Percentiles rank a stretch among this genome's conserved stretches.
phyloP scores from a whole-genome alignment of 2,329 filamentous ascomycete species.

The Aspergillus sp. region DNA sequence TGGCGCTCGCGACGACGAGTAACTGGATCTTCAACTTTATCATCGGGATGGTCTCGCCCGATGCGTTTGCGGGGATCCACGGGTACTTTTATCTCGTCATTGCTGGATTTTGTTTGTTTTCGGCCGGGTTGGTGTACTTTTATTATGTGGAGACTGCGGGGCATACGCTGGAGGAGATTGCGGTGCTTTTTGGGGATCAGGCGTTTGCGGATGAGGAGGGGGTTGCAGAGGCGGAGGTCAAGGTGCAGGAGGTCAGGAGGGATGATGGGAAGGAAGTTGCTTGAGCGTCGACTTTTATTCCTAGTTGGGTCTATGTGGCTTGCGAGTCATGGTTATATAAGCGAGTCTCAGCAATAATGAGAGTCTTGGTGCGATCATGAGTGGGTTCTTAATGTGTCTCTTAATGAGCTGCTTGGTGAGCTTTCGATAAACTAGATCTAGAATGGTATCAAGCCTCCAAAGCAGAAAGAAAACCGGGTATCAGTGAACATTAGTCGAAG shows the following conservation, averaged over 20 bases:
- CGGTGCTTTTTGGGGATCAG: constrained; percentile 46
- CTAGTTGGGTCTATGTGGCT: no score
- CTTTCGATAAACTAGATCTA: no score
- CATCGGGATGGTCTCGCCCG: constrained; percentile 46
- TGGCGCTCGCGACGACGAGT: constrained; percentile 44
- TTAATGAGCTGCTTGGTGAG: no score
- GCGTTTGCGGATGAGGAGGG: constrained; percentile 38
- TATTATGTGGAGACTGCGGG: constrained; percentile 50
- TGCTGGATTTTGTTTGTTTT: constrained; percentile 47
- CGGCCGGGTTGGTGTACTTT: constrained; percentile 41
- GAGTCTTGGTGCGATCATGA: no score
- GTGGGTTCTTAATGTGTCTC: no score
- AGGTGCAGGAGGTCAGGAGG: neutral
- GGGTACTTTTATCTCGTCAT: constrained; percentile 51
- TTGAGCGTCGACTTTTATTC: neutral
- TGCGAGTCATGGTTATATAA: no score
- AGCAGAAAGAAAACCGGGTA: no score
- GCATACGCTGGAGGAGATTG: constrained; percentile 40
- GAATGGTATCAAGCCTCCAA: no score
- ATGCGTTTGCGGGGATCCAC: constrained; percentile 48
- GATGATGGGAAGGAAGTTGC: neutral
- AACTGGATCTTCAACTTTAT: constrained; percentile 61
- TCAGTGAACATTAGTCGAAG: no score
- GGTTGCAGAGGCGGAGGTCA: constrained; percentile 9
- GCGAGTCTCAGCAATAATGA: no score